Percentiles rank a stretch among this genome's conserved stretches.
Conservation (phyloP, 805 yeast genomes). For the Metschnikowia bowlesiae region DNA sequence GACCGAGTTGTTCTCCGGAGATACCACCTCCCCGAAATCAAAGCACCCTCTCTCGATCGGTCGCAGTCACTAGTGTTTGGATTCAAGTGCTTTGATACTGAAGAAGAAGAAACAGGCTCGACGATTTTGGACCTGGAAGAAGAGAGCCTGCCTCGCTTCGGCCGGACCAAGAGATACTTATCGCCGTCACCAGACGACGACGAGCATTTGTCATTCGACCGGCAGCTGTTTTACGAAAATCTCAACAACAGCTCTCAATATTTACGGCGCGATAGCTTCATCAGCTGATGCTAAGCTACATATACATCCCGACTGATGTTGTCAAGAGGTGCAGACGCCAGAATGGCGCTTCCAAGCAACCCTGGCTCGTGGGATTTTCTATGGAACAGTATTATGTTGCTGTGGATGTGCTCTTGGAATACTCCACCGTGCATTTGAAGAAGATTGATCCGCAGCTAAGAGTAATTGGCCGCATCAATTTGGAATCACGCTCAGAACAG, state of each 20-base stretch:
- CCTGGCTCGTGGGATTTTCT: slow-evolving; percentile 24
- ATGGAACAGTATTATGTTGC: slow-evolving; percentile 20
- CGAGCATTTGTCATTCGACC: slow-evolving; percentile 12
- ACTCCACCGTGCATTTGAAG: not conserved
- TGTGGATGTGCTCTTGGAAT: slow-evolving; percentile 9
- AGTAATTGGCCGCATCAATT: slow-evolving; percentile 6
- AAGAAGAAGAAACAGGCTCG: not conserved
- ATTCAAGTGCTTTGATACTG: not conserved
- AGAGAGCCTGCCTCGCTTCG: not conserved
- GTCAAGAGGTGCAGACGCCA: slow-evolving; percentile 8
- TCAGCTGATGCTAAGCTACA: slow-evolving; percentile 22
- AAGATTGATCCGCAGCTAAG: slow-evolving; percentile 2
- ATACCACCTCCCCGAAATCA: not conserved
- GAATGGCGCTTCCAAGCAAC: not conserved
- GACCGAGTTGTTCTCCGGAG: not conserved
- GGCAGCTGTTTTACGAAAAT: slow-evolving; percentile 22
- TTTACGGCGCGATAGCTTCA: slow-evolving; percentile 38
- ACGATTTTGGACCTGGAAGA: not conserved
- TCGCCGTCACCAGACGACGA: slow-evolving; percentile 12
- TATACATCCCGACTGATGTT: slow-evolving; percentile 35
- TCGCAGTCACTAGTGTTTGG: not conserved
- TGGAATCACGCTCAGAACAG: not conserved
- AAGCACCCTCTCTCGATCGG: not conserved
- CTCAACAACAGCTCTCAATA: slow-evolving; percentile 42
- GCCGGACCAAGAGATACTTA: not conserved